Evolutionary conservation across 371 early-diverging fungal genomes (phyloP), one percentile per base, ranked within the genome.

Genomic region (Apophysomyces ossiformis): DNA sequence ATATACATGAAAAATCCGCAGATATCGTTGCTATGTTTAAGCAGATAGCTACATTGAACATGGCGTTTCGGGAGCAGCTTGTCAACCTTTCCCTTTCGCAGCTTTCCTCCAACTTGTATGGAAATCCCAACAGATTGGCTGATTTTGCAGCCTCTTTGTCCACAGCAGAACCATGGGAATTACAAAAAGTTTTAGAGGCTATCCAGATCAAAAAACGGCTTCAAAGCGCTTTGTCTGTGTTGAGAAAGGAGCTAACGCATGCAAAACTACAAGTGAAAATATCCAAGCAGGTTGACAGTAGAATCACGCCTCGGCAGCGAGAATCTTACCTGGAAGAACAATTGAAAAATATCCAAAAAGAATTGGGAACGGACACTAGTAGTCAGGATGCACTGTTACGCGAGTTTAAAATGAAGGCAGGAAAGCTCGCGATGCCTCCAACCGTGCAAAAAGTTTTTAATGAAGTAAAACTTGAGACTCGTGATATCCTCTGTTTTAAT

Each of bases 241-340:
- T 97, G 37, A 97, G 96, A 79, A 96, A 96, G 78, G 98, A 97
- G 80, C 79, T 96, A 65, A 86, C 92, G 75, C 96, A 96, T 66
- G 96, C 95, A 6, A 94, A 96, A 71, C 76, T 97, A 66, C 96
- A 96, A 74, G 90, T 91, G 70, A 94, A 96, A 76, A 96, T 97
- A 60, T 88, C 92, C 61, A 93, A 93, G 69, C 95, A 96, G 68
- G 97, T 97, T 32, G 97, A 96, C 70, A 87, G 90, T 64, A 96
- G 96, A 81, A 96, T 97, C 66, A 92, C 92, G 7, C 88, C 95
- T 65, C 86, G 94, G 39, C 94, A 96, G 79, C 92, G 96, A 59
- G 98, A 97, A 74, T 97, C 95, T 76, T 96, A 93, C 63, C 75
- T 97, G 78, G 95, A 95, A 94, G 98, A 97, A 78, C 97, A 96